Evolutionary conservation across 352 stramenopile species (phyloP).

Genomic region (Hyaloperonospora arabidopsidis): DNA sequence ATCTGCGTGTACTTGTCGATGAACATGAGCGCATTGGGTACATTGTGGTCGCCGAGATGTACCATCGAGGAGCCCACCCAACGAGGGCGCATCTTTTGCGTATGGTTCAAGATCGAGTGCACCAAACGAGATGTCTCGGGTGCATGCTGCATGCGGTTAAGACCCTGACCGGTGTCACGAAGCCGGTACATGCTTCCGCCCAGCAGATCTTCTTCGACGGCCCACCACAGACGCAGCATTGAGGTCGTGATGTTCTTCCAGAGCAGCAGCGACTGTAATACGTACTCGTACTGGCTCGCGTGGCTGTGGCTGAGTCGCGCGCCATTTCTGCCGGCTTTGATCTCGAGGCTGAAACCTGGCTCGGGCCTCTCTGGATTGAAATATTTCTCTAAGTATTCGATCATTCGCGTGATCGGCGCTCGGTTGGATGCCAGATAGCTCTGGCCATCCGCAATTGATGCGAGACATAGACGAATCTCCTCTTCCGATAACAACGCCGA

Average conservation of each 20-base stretch:
- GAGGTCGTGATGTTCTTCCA: constrained; percentile 57
- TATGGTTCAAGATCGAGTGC: constrained; percentile 42
- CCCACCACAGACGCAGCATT: constrained; percentile 62
- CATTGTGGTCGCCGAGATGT: constrained; percentile 91
- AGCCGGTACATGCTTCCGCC: constrained; percentile 46
- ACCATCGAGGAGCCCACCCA: constrained; percentile 89
- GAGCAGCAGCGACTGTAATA: constrained; percentile 52
- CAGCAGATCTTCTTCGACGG: constrained; percentile 53
- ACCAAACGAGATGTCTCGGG: constrained; percentile 48
- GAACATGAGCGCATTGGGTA: constrained; percentile 92
- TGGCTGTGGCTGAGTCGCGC: constrained; percentile 54
- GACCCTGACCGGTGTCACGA: constrained; percentile 54
- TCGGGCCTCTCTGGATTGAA: constrained; percentile 46
- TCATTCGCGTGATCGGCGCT: constrained; percentile 56
- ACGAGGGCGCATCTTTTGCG: constrained; percentile 33
- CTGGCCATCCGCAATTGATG: constrained; percentile 48
- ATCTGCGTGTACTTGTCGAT: constrained; percentile 95
- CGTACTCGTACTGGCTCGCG: constrained; percentile 54
- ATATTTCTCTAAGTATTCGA: constrained; percentile 48
- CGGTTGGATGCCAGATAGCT: constrained; percentile 54
- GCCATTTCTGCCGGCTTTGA: constrained; percentile 50
- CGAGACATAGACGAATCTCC: constrained; percentile 44
- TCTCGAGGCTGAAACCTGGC: constrained; percentile 41
- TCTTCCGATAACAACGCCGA: constrained; percentile 38
- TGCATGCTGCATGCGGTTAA: constrained; percentile 61